Percentiles rank a stretch among this genome's conserved stretches.
Conservation (phyloP, 2,329 filamentous ascomycete species). For the Cordyceps farinosa region DNA sequence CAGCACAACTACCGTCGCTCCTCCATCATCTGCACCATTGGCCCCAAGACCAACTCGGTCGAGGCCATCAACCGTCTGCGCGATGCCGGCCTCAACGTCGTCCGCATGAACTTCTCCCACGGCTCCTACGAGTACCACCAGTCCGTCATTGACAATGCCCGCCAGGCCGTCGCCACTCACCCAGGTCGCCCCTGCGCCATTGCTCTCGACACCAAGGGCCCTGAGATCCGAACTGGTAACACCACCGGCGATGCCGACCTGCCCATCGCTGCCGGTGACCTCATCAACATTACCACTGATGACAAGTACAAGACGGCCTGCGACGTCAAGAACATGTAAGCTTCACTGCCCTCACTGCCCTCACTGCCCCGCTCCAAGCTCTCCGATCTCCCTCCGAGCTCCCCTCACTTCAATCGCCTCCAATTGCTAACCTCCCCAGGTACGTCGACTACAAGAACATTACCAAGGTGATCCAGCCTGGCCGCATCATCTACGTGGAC, state of each 20-base stretch:
- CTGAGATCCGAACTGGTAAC: constrained; percentile 60
- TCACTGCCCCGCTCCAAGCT: constrained; percentile 14
- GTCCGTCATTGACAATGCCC: constrained; percentile 94
- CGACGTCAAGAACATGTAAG: constrained; percentile 91
- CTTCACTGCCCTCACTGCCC: constrained; percentile 18
- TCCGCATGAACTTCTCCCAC: constrained; percentile 98
- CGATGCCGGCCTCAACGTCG: constrained; percentile 88
- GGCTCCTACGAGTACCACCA: constrained; percentile 87
- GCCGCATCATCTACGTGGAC: constrained; percentile 95
- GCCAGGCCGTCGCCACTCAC: constrained; percentile 75
- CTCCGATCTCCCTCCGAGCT: background rate
- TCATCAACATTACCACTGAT: constrained; percentile 96
- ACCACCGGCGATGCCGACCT: constrained; percentile 84
- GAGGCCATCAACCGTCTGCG: constrained; percentile 96
- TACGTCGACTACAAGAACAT: constrained; percentile 99
- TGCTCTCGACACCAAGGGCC: constrained; percentile 73
- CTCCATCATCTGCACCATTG: constrained; percentile 98
- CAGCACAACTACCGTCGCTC: constrained; percentile 90
- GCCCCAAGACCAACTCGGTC: constrained; percentile 97
- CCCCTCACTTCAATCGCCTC: background rate
- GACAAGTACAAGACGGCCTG: constrained; percentile 82
- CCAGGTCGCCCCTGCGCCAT: constrained; percentile 87
- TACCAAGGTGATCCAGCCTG: constrained; percentile 90
- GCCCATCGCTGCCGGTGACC: constrained; percentile 75
- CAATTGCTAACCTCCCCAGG: constrained; percentile 43